These are phyloP conservation scores for Danielozyma ontarioensis DNA, from an alignment of 805 yeast species.

Conservation along the genomic window DNA sequence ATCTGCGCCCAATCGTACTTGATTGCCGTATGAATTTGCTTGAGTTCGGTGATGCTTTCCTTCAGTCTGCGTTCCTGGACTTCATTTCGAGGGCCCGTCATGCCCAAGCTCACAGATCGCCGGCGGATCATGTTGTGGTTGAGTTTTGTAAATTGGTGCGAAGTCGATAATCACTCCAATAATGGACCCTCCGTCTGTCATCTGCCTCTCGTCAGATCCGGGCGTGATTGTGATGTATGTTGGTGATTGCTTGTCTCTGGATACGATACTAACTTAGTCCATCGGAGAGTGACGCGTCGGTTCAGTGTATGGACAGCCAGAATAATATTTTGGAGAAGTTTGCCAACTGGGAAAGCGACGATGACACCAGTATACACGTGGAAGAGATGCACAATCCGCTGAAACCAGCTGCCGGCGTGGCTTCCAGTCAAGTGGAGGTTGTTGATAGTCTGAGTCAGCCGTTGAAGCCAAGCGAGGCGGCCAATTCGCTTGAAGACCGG, in stretches of 20 bases:
- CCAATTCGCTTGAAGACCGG: too few relatives aligned
- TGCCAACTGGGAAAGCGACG: too few relatives aligned
- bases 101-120: constrained; percentile 1
- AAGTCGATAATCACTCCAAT: background rate
- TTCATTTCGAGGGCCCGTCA: background rate
- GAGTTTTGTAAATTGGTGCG: background rate
- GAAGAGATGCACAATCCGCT: too few relatives aligned
- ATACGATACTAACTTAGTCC: background rate
- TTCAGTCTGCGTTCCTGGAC: background rate
- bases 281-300: too few relatives aligned
- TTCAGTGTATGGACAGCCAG: too few relatives aligned
- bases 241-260: background rate
- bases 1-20: constrained; percentile 41
- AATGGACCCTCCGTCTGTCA: background rate
- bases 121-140: background rate
- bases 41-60: constrained; percentile 25
- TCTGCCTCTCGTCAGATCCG: background rate
- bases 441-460: too few relatives aligned
- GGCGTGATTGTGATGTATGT: background rate
- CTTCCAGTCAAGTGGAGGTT: too few relatives aligned
- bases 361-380: too few relatives aligned
- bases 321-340: too few relatives aligned
- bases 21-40: constrained; percentile 30
- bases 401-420: too few relatives aligned
- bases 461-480: too few relatives aligned